phyloP scores from a whole-genome alignment of 257 asterid genomes.

The Scutellaria baicalensis region DNA sequence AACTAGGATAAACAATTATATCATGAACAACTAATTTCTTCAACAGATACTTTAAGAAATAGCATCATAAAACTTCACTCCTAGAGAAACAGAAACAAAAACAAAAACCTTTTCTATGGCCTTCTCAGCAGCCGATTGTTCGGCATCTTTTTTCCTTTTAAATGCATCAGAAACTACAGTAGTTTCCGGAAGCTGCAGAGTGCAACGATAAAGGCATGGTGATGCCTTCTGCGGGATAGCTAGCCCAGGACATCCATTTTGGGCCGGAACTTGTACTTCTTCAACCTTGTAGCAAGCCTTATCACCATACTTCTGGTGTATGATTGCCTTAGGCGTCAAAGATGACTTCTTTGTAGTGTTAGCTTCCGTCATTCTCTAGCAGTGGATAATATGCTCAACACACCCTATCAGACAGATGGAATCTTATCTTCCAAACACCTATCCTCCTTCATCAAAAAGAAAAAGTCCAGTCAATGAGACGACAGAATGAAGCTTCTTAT shows the following conservation, averaged over 20 bases:
- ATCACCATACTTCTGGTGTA: conserved; percentile 65
- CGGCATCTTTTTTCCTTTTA: conserved; percentile 80
- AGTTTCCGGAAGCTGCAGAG: conserved; percentile 65
- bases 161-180: conserved; percentile 58
- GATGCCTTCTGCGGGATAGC: conserved; percentile 58
- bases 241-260: conserved; percentile 65
- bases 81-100: neutral
- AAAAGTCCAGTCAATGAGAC: neutral
- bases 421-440: neutral
- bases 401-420: neutral
- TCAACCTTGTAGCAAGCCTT: conserved; percentile 69
- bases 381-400: neutral
- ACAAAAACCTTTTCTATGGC: conserved; percentile 72
- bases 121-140: conserved; percentile 88
- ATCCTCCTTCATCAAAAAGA: neutral
- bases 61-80: neutral
- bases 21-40: neutral
- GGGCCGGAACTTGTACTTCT: conserved; percentile 53
- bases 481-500: neutral
- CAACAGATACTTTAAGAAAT: neutral
- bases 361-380: conserved; percentile 30
- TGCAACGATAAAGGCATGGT: conserved; percentile 73
- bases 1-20: neutral
- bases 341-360: conserved; percentile 40
- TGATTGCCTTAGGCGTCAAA: conserved; percentile 77